These are phyloP conservation scores for Penicillium turbatum DNA, from an alignment of 495 filamentous ascomycete species.

Conservation along the genomic window DNA sequence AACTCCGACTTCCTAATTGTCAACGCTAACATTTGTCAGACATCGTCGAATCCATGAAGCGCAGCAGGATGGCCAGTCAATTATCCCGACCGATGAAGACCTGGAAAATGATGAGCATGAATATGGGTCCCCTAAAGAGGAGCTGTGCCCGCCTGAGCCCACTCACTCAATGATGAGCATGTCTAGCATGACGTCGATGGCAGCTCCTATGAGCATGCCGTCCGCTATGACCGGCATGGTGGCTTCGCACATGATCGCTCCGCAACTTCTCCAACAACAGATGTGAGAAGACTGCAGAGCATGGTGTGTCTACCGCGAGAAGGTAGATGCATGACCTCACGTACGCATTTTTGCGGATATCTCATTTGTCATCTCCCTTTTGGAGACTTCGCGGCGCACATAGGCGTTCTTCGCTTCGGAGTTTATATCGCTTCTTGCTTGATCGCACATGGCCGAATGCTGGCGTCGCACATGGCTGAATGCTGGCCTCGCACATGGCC, in stretches of 20 bases:
- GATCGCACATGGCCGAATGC: constrained; percentile 2
- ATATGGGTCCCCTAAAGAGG: constrained; percentile 70
- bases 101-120: constrained; percentile 70
- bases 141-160: constrained; percentile 52
- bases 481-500: constrained; percentile 1
- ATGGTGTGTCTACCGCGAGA: neutral
- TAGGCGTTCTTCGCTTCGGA: constrained; percentile 1
- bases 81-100: constrained; percentile 66
- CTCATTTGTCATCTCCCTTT: neutral
- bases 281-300: constrained; percentile 27
- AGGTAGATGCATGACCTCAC: neutral
- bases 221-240: constrained; percentile 36
- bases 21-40: constrained; percentile 40
- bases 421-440: constrained; percentile 7
- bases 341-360: neutral
- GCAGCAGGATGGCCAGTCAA: constrained; percentile 59
- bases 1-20: neutral
- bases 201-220: constrained; percentile 35
- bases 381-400: neutral
- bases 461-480: too few species aligned
- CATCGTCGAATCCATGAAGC: constrained; percentile 95
- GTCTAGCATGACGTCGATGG: constrained; percentile 39
- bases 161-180: constrained; percentile 33
- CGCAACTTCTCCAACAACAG: constrained; percentile 46
- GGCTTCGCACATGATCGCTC: constrained; percentile 42